phyloP scores from a whole-genome alignment of 768 basidiomycete genomes.

The Russula compacta region DNA sequence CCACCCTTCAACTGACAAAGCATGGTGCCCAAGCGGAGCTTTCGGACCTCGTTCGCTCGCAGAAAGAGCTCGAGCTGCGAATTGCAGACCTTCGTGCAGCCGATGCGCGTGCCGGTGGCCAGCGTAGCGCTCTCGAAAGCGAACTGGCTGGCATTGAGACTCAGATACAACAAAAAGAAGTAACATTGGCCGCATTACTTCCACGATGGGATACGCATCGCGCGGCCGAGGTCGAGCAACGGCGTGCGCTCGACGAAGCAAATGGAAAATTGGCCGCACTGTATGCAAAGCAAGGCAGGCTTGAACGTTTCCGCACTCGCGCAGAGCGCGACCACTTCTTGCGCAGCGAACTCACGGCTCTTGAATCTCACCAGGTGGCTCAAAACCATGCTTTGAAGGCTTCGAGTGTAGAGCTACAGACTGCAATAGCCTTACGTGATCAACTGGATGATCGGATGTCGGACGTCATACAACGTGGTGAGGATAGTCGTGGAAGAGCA shows the following conservation, averaged over 20 bases:
- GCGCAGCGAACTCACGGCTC: slow-evolving; percentile 63
- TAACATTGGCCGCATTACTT: slow-evolving; percentile 47
- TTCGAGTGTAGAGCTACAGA: slow-evolving; percentile 41
- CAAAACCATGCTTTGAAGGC: slow-evolving; percentile 50
- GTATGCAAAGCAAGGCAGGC: slow-evolving; percentile 85
- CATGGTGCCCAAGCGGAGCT: slow-evolving; percentile 76
- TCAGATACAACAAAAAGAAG: slow-evolving; percentile 57
- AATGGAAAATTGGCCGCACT: slow-evolving; percentile 63
- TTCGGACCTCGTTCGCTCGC: slow-evolving; percentile 73
- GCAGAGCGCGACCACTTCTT: slow-evolving; percentile 79
- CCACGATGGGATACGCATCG: slow-evolving; percentile 65
- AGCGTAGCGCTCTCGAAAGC: slow-evolving; percentile 49
- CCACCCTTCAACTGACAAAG: slow-evolving; percentile 61
- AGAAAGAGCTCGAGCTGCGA: slow-evolving; percentile 80
- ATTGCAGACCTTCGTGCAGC: slow-evolving; percentile 69
- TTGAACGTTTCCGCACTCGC: slow-evolving; percentile 75
- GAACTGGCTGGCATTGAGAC: slow-evolving; percentile 55
- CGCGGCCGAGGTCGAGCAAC: slow-evolving; percentile 42
- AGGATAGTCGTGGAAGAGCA: slow-evolving; percentile 52
- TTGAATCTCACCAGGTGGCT: slow-evolving; percentile 49
- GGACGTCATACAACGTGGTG: slow-evolving; percentile 47
- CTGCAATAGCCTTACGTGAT: slow-evolving; percentile 37
- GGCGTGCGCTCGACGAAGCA: slow-evolving; percentile 63
- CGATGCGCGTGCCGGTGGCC: slow-evolving; percentile 53
- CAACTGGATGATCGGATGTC: slow-evolving; percentile 54